Evolutionary conservation across 352 stramenopile genomes (phyloP), one percentile per base, ranked within the genome.

Genomic region (Globisporangium recalcitrans): DNA sequence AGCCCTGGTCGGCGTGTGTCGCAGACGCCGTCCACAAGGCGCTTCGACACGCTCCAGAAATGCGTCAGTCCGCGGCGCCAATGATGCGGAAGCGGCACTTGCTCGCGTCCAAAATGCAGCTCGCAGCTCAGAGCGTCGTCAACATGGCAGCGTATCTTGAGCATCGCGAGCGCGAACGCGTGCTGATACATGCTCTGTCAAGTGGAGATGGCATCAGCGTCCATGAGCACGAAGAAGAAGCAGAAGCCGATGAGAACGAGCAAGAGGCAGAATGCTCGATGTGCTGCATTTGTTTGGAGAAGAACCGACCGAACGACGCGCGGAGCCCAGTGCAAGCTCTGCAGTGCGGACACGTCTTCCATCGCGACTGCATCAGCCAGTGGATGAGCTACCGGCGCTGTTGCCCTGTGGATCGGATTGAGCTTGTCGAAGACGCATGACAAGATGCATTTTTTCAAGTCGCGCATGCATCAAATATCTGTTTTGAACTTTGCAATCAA

Each of bases 251-350:
- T 38, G 22, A 22, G 0, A 42, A 22, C 24, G 31, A 38, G 19
- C 52, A 47, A 16, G 52, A 46, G 11, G 13, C 7, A 16, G 34
- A 52, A n/a, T 32, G n/a, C 22, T 40, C 32, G 34, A 31, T 62
- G 21, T 67, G 62, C 54, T 67, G 62, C 48, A 80, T 80, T 55
- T 80, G 72, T 42, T 34, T 80, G 26, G 70, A 74, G 34, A 58
- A 49, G 22, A 47, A 56, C 8, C 26, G 38, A n/a, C 27, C 27
- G 22, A 27, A 48, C 19, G 19, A 52, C 29, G 24, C 52, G 6
- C 27, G 26, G 2, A 10, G 5, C 1, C 55, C 48, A 9, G 26
- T 69, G 29, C 38, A 73, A n/a, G 46, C 51, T 1, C 57, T 80
- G 19, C 42, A 56, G 7, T 80, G 72, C 14, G 70, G 72, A 11